phyloP scores from a whole-genome alignment of 2,329 filamentous ascomycete genomes.

The Aspergillus sojae region DNA sequence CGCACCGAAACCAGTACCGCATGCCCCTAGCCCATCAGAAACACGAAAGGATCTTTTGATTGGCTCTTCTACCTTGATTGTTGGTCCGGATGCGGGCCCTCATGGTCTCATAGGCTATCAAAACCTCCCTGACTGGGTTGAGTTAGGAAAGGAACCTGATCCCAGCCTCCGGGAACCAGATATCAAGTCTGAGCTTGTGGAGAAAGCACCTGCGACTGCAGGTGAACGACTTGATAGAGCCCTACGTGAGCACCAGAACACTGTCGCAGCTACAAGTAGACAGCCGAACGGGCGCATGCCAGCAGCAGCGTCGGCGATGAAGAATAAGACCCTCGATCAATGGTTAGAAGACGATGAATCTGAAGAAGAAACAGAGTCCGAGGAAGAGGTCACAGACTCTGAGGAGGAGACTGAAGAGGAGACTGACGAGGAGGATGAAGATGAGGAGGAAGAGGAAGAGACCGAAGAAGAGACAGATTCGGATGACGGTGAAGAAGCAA shows the following conservation, averaged over 20 bases:
- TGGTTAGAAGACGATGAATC: slow-evolving; percentile 72
- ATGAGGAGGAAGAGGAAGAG: slow-evolving; percentile 48
- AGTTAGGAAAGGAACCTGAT: slow-evolving; percentile 77
- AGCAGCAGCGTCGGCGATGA: slow-evolving; percentile 39
- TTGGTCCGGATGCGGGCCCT: slow-evolving; percentile 73
- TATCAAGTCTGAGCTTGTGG: slow-evolving; percentile 39
- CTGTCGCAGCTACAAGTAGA: slow-evolving; percentile 22
- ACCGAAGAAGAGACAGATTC: slow-evolving; percentile 47
- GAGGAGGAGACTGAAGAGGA: slow-evolving; percentile 53
- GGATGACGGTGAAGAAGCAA: slow-evolving; percentile 47
- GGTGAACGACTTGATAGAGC: slow-evolving; percentile 47
- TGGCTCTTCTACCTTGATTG: slow-evolving; percentile 81
- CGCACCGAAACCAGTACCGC: slow-evolving; percentile 90
- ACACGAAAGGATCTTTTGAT: slow-evolving; percentile 75
- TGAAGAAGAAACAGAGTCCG: slow-evolving; percentile 53
- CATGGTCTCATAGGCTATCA: slow-evolving; percentile 80
- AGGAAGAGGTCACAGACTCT: slow-evolving; percentile 56
- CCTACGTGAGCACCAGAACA: slow-evolving; percentile 44
- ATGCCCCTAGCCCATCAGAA: slow-evolving; percentile 86
- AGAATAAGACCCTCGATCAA: slow-evolving; percentile 84
- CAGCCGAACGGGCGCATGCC: slow-evolving; percentile 18
- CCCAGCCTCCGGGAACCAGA: slow-evolving; percentile 68
- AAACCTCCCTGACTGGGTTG: slow-evolving; percentile 80
- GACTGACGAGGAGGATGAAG: slow-evolving; percentile 53
- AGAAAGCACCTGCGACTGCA: slow-evolving; percentile 38